Percentiles rank a stretch among this genome's conserved stretches.
phyloP scores from a whole-genome alignment of 164 flowering plant species.

The Stephania japonica region DNA sequence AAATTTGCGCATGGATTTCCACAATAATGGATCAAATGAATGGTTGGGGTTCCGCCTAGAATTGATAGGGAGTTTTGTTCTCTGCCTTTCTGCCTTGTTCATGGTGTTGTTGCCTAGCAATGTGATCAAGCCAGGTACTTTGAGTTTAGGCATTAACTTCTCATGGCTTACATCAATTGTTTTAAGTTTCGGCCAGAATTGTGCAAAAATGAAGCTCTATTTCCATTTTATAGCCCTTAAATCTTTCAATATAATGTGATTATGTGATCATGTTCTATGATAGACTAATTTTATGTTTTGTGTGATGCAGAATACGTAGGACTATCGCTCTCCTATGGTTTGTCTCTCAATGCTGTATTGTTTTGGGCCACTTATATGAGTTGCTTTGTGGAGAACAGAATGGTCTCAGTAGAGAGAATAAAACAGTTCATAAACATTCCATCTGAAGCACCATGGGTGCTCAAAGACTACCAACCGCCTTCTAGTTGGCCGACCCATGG shows the following conservation, averaged over 20 bases:
- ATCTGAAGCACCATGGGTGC: constrained; percentile 71
- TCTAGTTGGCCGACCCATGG: constrained; percentile 73
- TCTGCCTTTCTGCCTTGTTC: constrained; percentile 69
- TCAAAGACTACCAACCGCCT: constrained; percentile 50
- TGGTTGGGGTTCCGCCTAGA: constrained; percentile 90
- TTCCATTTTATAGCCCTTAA: no score
- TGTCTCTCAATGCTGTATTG: constrained; percentile 63
- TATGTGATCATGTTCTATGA: neutral
- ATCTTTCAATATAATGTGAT: no score
- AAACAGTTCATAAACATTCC: constrained; percentile 68
- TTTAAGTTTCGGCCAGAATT: no score
- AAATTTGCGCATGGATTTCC: constrained; percentile 87
- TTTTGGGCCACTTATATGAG: constrained; percentile 66
- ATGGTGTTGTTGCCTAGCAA: constrained; percentile 73
- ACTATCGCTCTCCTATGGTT: constrained; percentile 74
- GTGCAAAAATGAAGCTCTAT: no score
- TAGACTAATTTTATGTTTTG: neutral
- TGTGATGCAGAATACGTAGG: constrained; percentile 58
- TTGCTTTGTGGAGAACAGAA: constrained; percentile 70
- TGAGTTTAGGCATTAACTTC: neutral
- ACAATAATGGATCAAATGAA: constrained; percentile 81
- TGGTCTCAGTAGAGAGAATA: constrained; percentile 90
- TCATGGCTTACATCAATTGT: neutral
- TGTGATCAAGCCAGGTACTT: constrained; percentile 66
- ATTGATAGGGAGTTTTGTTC: constrained; percentile 58